These are phyloP conservation scores for Odontarrhena argentea DNA, from an alignment of 345 rosid species.

Conservation along the genomic window DNA sequence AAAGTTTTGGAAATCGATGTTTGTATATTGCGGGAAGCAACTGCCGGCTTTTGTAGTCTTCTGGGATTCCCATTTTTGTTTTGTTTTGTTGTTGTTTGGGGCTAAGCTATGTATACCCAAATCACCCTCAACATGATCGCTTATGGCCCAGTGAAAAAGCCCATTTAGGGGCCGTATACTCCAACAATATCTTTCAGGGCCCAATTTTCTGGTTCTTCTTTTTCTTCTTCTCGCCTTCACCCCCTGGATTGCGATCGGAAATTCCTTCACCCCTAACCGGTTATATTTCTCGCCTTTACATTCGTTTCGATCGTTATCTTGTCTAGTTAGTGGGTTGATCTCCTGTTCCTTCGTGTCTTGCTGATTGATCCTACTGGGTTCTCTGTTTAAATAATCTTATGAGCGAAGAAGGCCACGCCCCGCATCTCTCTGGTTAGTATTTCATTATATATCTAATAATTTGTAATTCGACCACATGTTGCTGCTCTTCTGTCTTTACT, in stretches of 20 bases:
- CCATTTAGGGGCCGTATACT: neutral
- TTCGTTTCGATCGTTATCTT: neutral
- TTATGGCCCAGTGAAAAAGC: constrained; percentile 12
- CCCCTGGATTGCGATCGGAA: neutral
- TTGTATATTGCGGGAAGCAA: constrained; percentile 3
- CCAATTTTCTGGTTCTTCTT: neutral
- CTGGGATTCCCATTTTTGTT: too few relatives aligned
- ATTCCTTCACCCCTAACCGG: neutral
- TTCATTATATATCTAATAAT: neutral
- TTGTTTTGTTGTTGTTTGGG: too few relatives aligned
- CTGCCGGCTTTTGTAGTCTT: too few relatives aligned
- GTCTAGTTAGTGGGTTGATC: neutral
- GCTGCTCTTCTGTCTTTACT: constrained; percentile 11
- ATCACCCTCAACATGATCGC: too few relatives aligned
- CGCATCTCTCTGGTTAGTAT: constrained; percentile 33
- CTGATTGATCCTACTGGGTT: constrained; percentile 11
- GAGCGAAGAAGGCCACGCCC: constrained; percentile 27
- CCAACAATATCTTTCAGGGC: neutral
- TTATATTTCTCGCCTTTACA: neutral
- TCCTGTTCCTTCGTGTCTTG: constrained; percentile 2
- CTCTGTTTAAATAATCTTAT: neutral
- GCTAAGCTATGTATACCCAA: too few relatives aligned
- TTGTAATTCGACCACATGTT: neutral
- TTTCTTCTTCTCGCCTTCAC: neutral
- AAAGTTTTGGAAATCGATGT: constrained; percentile 25